Base-by-base conservation (phyloP, 306 rosid genomes). In the Cucumis sativus region DNA sequence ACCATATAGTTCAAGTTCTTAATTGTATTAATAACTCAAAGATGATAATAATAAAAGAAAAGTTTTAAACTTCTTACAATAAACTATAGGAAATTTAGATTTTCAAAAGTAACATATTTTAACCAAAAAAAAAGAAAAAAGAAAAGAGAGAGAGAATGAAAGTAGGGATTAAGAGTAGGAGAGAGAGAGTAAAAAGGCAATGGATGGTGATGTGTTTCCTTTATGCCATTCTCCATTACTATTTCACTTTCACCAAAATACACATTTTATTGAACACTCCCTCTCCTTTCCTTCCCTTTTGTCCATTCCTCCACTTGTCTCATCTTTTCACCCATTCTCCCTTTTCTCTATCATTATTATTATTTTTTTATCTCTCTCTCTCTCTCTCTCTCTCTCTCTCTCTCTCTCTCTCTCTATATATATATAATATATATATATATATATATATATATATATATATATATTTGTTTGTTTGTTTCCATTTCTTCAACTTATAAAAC, bases 221-320 rank as follows among this genome's bases (percentile, higher is more conserved):
- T 83, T 78, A 43, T 85, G 68, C 78, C 33, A 33, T 68, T 33
- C 57, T 6, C 57, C 41, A 21, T 35, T 77, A 64, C 15, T 70
- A 52, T 33, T 33, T 33, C 37, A 77, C 80, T 83, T 88, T 82
- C 87, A 83, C 82, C 45, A 75, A 83, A 83, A 83, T 73, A 59
- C 35, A 51, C 37, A 58, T 75, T 76, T 51, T 9, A 9, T 43
- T 78, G 57, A 60, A 59, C 70, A 59, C 71, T 80, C 82, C 77
- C 39, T 64, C 56, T 18, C 30, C 52, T 69, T 81, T 78, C 69
- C 62, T n/a, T 77, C 79, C 78, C 76, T 61, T 54, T 81, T 83
- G 85, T 74, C 84, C 78, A 75, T 77, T 76, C 86, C 75, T 62
- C 28, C n/a, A 13, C 58, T 73, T 52, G 68, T 78, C 57, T 74